A percentile compares a stretch with the other conserved stretches of the same genome.
Conservation (phyloP, 495 filamentous ascomycete species). For the Penicillium parvum region DNA sequence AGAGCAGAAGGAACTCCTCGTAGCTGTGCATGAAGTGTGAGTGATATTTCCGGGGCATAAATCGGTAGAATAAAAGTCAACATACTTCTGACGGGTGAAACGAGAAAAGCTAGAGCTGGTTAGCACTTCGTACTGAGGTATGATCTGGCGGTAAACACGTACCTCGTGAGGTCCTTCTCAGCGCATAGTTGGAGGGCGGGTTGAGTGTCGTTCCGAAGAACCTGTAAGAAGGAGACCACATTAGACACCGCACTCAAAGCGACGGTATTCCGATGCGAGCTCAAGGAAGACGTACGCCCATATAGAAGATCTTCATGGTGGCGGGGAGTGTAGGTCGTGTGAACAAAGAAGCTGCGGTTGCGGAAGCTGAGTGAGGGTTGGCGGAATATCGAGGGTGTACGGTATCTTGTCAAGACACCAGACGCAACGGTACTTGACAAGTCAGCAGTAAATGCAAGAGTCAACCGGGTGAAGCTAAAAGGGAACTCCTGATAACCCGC, state of each 20-base stretch:
- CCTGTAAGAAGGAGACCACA: constrained; percentile 39
- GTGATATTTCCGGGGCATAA: not conserved
- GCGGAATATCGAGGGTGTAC: not conserved
- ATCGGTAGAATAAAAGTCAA: not conserved
- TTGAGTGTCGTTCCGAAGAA: constrained; percentile 74
- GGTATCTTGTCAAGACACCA: not conserved
- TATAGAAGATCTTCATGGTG: constrained; percentile 91
- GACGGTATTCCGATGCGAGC: not conserved
- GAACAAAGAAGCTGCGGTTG: constrained; percentile 3
- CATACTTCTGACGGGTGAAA: constrained; percentile 69
- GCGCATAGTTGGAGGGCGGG: constrained; percentile 76
- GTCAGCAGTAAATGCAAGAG: not conserved
- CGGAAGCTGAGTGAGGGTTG: not conserved
- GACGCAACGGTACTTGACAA: not conserved
- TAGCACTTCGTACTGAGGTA: constrained; percentile 2
- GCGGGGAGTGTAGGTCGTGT: constrained; percentile 18
- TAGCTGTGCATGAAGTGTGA: constrained; percentile 30
- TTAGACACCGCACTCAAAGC: not conserved
- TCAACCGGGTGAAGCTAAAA: constrained; percentile 2
- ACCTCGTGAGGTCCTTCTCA: constrained; percentile 69
- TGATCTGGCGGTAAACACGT: constrained; percentile 2
- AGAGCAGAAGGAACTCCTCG: constrained; percentile 52
- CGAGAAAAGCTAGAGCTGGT: constrained; percentile 55
- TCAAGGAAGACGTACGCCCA: constrained; percentile 61
- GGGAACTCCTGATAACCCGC: constrained; percentile 17